Evolutionary conservation across 192 early-diverging fungal genomes (phyloP).

Genomic region (Linnemannia exigua): DNA sequence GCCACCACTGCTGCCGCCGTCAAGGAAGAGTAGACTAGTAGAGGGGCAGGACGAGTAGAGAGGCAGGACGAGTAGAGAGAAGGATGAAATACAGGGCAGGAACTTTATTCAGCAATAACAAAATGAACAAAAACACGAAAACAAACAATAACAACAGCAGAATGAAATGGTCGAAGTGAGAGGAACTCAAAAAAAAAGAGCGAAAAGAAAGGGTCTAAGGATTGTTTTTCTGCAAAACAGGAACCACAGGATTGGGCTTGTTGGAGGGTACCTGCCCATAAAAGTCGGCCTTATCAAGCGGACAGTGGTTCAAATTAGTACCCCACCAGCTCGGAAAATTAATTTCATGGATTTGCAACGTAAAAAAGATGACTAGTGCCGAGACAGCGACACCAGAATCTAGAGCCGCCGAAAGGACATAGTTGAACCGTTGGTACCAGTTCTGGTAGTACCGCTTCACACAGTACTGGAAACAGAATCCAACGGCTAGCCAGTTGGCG

Average conservation of each 20-base stretch:
- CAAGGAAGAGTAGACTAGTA: background rate
- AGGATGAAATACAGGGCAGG: background rate
- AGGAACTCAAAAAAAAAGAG: background rate
- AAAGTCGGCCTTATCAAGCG: conserved; percentile 57
- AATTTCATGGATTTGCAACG: conserved; percentile 50
- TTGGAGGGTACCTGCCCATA: conserved; percentile 35
- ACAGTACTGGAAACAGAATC: conserved; percentile 69
- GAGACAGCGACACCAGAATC: conserved; percentile 70
- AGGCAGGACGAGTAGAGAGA: background rate
- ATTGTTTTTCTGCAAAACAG: background rate
- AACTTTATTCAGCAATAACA: background rate
- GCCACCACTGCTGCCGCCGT: background rate
- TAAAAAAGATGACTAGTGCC: conserved; percentile 61
- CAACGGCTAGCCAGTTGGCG: conserved; percentile 60
- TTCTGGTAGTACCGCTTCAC: conserved; percentile 57
- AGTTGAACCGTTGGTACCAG: conserved; percentile 78
- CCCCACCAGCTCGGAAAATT: conserved; percentile 66
- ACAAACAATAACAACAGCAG: background rate
- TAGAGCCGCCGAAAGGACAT: conserved; percentile 74
- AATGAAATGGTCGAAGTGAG: no score
- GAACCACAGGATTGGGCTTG: conserved; percentile 11
- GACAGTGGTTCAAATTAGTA: conserved; percentile 61
- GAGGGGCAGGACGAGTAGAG: background rate
- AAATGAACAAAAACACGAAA: conserved; percentile 10
- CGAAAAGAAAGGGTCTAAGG: background rate